Conservation (phyloP, 1,284 basidiomycete genomes). For the Athelia psychrophila region DNA sequence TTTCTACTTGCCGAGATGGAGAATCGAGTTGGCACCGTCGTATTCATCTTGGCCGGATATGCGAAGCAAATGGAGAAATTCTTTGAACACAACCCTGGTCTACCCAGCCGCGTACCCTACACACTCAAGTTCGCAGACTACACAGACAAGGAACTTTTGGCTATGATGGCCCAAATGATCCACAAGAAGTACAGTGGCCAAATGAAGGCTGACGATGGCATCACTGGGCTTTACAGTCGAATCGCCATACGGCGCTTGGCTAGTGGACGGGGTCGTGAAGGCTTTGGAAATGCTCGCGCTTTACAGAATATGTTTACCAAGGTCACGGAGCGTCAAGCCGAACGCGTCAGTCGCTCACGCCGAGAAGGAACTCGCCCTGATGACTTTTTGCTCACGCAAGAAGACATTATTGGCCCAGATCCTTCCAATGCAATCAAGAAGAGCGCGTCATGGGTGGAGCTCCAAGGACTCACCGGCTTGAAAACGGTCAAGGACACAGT, state of each 20-base stretch:
- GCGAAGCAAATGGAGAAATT: conserved; percentile 70
- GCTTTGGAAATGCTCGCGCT: conserved; percentile 67
- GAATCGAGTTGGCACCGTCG: conserved; percentile 56
- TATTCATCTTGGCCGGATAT: conserved; percentile 70
- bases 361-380: conserved; percentile 34
- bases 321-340: conserved; percentile 50
- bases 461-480: conserved; percentile 54
- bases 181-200: conserved; percentile 40
- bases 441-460: conserved; percentile 47
- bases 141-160: conserved; percentile 47
- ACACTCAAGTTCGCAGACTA: conserved; percentile 60
- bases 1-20: conserved; percentile 72
- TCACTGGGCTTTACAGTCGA: conserved; percentile 51
- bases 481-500: conserved; percentile 54
- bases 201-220: conserved; percentile 56
- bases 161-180: conserved; percentile 49
- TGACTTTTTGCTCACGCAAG: conserved; percentile 46
- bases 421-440: conserved; percentile 45
- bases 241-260: conserved; percentile 56
- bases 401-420: conserved; percentile 63
- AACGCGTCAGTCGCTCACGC: conserved; percentile 40
- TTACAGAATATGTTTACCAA: conserved; percentile 46
- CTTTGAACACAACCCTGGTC: conserved; percentile 69
- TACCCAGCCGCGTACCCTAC: conserved; percentile 61
- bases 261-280: conserved; percentile 46